Conservation (phyloP, 2,329 filamentous ascomycete species). For the Colletotrichum theobromicola region DNA sequence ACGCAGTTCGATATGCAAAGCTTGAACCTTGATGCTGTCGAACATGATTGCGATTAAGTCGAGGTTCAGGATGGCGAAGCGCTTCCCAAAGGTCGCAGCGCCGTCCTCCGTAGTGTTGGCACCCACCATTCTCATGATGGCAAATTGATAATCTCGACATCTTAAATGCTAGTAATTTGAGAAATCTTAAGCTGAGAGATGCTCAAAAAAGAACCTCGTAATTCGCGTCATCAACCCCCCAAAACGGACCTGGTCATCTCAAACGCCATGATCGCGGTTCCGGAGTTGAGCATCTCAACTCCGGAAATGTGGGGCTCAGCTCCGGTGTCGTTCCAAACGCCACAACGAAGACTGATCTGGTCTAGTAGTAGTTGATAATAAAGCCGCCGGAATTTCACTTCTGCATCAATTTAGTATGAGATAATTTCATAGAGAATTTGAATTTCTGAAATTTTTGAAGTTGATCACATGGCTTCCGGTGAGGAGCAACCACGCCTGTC, state of each 20-base stretch:
- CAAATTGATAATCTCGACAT: background rate
- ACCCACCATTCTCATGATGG: background rate
- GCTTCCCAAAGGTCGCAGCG: background rate
- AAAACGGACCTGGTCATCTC: background rate
- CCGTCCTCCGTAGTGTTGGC: fast-evolving
- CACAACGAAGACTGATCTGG: background rate
- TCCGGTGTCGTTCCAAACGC: background rate
- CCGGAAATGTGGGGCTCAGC: conserved; percentile 9
- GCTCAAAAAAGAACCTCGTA: background rate
- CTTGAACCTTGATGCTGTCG: background rate
- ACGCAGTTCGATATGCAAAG: background rate
- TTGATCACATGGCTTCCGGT: background rate
- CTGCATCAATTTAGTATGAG: background rate
- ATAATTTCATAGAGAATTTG: fast-evolving
- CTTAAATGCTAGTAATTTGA: background rate
- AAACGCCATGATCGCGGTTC: background rate
- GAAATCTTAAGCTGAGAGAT: background rate
- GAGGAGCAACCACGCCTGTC: background rate
- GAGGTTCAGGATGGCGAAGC: background rate
- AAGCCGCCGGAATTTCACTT: background rate
- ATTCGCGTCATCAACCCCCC: background rate
- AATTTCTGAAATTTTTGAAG: fast-evolving
- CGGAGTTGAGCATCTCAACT: background rate
- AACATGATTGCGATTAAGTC: background rate
- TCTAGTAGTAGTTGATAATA: background rate